These are phyloP conservation scores for Mucor racemosus DNA, from an alignment of 371 early-diverging fungal species.

Conservation along the genomic window DNA sequence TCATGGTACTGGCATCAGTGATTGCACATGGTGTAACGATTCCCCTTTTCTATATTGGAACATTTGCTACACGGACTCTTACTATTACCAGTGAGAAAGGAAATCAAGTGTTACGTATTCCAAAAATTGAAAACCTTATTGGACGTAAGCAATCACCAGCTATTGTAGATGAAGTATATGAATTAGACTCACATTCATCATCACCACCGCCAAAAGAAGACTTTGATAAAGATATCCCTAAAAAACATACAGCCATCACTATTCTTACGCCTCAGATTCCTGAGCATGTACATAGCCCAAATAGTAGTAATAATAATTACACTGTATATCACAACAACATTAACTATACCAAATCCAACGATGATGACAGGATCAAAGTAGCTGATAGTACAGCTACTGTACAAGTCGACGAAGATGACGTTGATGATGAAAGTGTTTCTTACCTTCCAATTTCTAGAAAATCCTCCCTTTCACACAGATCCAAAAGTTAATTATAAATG, in stretches of 20 bases:
- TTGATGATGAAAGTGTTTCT: neutral
- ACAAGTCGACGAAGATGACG: neutral
- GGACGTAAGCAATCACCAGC: neutral
- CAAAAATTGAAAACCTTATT: constrained; percentile 12
- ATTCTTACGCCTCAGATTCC: constrained; percentile 29
- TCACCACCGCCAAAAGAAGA: neutral
- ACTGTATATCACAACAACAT: neutral
- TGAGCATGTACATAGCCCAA: constrained; percentile 2
- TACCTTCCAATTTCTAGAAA: neutral
- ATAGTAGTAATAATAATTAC: neutral
- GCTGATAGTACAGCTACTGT: neutral
- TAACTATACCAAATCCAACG: neutral
- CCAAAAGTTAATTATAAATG: neutral
- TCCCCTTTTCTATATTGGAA: constrained; percentile 62
- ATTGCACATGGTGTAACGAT: constrained; percentile 82
- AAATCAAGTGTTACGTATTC: constrained; percentile 18
- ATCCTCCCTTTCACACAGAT: neutral
- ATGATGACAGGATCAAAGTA: too few species aligned
- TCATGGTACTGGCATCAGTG: constrained; percentile 78
- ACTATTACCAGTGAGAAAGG: constrained; percentile 31
- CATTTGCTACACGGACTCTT: constrained; percentile 38
- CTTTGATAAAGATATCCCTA: neutral
- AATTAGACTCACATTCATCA: neutral
- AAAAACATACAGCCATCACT: constrained; percentile 37
- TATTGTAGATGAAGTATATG: neutral